Evolutionary conservation across 2,329 filamentous ascomycete genomes (phyloP).

Genomic region (Dothideomycetes sp.): DNA sequence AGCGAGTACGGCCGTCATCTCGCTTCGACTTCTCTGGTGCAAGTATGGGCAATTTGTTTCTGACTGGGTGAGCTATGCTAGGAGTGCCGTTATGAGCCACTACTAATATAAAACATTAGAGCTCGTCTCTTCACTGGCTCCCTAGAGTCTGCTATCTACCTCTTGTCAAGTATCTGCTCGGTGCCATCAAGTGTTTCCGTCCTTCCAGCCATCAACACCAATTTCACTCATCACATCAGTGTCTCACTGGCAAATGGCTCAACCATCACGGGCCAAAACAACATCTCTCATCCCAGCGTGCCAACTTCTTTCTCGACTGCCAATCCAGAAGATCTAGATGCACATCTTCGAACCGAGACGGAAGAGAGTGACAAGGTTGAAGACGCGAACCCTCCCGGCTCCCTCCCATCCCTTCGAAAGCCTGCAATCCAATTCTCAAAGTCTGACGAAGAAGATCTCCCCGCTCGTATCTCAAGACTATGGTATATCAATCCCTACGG

Average conservation of each 20-base stretch:
- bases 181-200: constrained; percentile 68
- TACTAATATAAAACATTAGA: constrained; percentile 30
- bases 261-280: constrained; percentile 81
- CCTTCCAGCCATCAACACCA: constrained; percentile 84
- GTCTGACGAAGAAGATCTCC: constrained; percentile 59
- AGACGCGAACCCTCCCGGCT: constrained; percentile 72
- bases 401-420: constrained; percentile 65
- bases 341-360: constrained; percentile 21
- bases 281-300: constrained; percentile 57
- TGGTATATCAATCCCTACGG: constrained; percentile 99
- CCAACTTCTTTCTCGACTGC: constrained; percentile 4
- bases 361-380: constrained; percentile 56
- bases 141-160: constrained; percentile 85
- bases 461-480: constrained; percentile 65
- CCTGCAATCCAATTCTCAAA: constrained; percentile 80
- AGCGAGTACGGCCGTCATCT: constrained; percentile 33
- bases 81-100: not conserved
- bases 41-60: constrained; percentile 40
- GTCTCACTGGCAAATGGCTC: constrained; percentile 67
- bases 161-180: constrained; percentile 77
- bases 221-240: constrained; percentile 90
- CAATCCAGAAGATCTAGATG: not conserved
- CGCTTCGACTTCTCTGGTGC: constrained; percentile 39
- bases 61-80: constrained; percentile 36
- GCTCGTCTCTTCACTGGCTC: constrained; percentile 84